Evolutionary conservation across 2,329 filamentous ascomycete species (phyloP).

Genomic region (Cladosporium sp.): DNA sequence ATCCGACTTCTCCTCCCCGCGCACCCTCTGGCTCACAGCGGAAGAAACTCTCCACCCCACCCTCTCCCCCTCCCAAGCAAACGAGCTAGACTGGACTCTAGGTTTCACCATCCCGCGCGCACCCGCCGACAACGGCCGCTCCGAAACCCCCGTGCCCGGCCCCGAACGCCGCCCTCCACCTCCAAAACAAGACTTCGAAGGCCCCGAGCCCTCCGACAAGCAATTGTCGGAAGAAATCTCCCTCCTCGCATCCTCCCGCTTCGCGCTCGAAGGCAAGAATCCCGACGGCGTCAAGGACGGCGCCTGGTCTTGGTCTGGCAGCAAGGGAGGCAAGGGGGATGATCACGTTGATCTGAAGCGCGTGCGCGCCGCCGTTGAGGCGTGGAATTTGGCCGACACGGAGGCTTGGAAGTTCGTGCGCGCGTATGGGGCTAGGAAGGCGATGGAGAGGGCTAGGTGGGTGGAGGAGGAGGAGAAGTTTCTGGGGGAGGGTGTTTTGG

Average conservation of each 20-base stretch:
- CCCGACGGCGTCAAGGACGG: not conserved
- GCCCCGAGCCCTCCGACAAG: slow-evolving; percentile 48
- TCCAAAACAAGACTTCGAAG: slow-evolving; percentile 45
- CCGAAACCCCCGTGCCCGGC: slow-evolving; percentile 54
- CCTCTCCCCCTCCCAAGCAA: slow-evolving; percentile 44
- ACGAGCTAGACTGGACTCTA: slow-evolving; percentile 75
- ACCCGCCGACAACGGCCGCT: slow-evolving; percentile 49
- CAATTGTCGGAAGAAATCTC: slow-evolving; percentile 52
- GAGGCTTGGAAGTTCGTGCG: slow-evolving; percentile 73
- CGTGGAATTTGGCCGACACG: slow-evolving; percentile 61
- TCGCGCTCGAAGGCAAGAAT: slow-evolving; percentile 16
- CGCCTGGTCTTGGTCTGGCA: not conserved
- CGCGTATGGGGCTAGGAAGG: slow-evolving; percentile 59
- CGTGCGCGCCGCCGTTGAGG: slow-evolving; percentile 41
- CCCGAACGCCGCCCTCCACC: slow-evolving; percentile 49
- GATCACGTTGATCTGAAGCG: slow-evolving; percentile 19
- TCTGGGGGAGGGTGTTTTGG: slow-evolving; percentile 48
- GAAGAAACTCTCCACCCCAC: slow-evolving; percentile 45
- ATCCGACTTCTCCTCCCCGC: slow-evolving; percentile 56
- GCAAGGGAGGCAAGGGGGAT: not conserved
- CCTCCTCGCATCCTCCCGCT: slow-evolving; percentile 51
- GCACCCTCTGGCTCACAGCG: slow-evolving; percentile 78
- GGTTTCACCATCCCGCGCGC: slow-evolving; percentile 72
- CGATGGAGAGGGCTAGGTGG: slow-evolving; percentile 62
- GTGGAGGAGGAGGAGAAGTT: slow-evolving; percentile 65